Evolutionary conservation across 2,329 filamentous ascomycete species (phyloP).

Genomic region (Tolypocladium endophyticum): DNA sequence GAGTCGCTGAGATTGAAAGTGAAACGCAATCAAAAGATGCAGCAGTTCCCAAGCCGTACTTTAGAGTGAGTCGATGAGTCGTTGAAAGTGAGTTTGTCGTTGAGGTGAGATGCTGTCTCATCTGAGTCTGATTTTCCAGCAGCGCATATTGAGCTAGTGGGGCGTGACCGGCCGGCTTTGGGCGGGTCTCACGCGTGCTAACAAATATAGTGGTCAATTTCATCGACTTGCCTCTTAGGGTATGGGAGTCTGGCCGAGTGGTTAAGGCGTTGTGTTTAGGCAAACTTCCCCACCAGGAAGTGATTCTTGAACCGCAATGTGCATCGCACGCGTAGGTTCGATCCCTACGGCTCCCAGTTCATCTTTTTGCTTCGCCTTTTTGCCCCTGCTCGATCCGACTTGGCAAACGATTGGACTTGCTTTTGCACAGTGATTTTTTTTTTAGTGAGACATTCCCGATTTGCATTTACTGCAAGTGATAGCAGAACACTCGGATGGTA

Average conservation of each 20-base stretch:
- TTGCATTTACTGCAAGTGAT: background rate
- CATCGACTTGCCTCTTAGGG: conserved; percentile 1
- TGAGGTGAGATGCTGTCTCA: background rate
- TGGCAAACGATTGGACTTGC: background rate
- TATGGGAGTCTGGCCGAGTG: conserved; percentile 39
- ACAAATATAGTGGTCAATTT: conserved; percentile 1
- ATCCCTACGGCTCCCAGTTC: conserved; percentile 35
- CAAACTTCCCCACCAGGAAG: conserved; percentile 6
- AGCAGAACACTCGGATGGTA: background rate
- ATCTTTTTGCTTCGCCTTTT: conserved; percentile 3
- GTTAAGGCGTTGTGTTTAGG: conserved; percentile 49
- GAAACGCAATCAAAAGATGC: background rate
- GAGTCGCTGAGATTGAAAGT: too few species aligned
- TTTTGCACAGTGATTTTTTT: background rate
- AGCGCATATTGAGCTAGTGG: background rate
- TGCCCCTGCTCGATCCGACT: background rate
- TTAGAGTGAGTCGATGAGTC: background rate
- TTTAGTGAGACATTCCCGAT: background rate
- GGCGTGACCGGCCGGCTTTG: background rate
- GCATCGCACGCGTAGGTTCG: conserved; percentile 38
- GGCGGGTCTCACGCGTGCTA: background rate
- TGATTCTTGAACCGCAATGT: conserved; percentile 26
- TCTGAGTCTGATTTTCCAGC: background rate
- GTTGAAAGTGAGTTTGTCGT: background rate
- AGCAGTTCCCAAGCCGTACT: background rate